Percentiles rank a stretch among this genome's conserved stretches.
Conservation (phyloP, 75 land plant genomes). For the Adiantum capillusveneris region DNA sequence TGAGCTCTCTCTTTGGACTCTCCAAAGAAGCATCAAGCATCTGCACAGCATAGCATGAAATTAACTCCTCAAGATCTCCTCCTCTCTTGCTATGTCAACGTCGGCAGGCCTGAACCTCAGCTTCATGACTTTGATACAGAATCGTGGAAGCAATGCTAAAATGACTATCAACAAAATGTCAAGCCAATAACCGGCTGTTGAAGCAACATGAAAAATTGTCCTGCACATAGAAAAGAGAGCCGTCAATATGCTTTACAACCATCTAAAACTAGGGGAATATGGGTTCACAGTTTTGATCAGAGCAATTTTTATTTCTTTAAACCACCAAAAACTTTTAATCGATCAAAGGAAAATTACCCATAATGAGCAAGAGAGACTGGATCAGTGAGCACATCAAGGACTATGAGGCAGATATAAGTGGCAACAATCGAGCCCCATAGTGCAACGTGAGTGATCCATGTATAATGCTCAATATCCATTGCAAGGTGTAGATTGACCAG, state of each 20-base stretch:
- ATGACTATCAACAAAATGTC: constrained; percentile 44
- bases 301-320: too few species aligned
- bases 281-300: too few species aligned
- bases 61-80: constrained; percentile 37
- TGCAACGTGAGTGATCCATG: constrained; percentile 52
- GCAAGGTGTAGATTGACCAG: constrained; percentile 75
- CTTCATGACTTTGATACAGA: constrained; percentile 47
- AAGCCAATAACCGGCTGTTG: constrained; percentile 58
- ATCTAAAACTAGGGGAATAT: too few species aligned
- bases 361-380: constrained; percentile 40
- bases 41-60: neutral
- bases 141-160: constrained; percentile 74
- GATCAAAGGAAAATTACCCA: constrained; percentile 28
- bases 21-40: too few species aligned
- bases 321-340: too few species aligned
- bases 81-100: constrained; percentile 71
- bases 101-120: constrained; percentile 71
- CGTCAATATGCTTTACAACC: too few species aligned
- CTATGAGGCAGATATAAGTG: constrained; percentile 50
- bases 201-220: constrained; percentile 50
- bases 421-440: constrained; percentile 69
- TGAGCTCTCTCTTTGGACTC: too few species aligned
- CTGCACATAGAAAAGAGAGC: constrained; percentile 24
- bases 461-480: constrained; percentile 68
- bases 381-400: constrained; percentile 47